Conservation (phyloP, 1,139 yeast genomes). For the Kluyveromyces sp. region DNA sequence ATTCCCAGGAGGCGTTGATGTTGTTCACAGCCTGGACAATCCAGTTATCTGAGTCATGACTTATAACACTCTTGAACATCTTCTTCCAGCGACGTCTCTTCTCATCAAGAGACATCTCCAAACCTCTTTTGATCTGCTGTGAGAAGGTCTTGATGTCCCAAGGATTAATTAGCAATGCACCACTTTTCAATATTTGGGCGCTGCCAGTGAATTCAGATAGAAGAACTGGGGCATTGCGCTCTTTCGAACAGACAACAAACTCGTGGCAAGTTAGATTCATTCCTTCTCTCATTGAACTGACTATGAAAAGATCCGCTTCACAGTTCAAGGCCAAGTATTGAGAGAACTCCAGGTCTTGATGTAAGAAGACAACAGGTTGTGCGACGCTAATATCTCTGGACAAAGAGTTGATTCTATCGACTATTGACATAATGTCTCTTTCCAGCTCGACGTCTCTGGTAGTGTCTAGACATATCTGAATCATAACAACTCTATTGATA, state of each 20-base stretch:
- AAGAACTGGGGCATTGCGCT: constrained; percentile 71
- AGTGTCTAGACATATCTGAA: constrained; percentile 70
- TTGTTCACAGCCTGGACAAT: constrained; percentile 49
- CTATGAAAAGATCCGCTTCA: constrained; percentile 84
- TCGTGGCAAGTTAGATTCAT: constrained; percentile 96
- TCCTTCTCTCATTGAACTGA: constrained; percentile 91
- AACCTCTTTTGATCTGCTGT: constrained; percentile 50
- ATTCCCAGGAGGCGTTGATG: constrained; percentile 55
- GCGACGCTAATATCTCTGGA: constrained; percentile 66
- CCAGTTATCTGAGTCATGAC: constrained; percentile 75
- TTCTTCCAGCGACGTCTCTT: constrained; percentile 55
- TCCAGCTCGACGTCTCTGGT: constrained; percentile 50
- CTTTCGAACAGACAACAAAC: constrained; percentile 69
- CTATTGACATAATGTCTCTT: constrained; percentile 66
- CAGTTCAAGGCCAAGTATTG: constrained; percentile 81
- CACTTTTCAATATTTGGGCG: constrained; percentile 64
- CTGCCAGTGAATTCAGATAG: constrained; percentile 94
- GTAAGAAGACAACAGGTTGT: constrained; percentile 80
- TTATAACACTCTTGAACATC: constrained; percentile 50
- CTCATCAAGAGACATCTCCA: constrained; percentile 57
- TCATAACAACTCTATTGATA: constrained; percentile 62
- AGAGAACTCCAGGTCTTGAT: constrained; percentile 80
- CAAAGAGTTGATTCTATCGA: constrained; percentile 75
- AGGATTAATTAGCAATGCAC: constrained; percentile 80
- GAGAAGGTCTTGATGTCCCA: constrained; percentile 75